Evolutionary conservation across 306 rosid genomes (phyloP).

Genomic region (Cicer bijugum): DNA sequence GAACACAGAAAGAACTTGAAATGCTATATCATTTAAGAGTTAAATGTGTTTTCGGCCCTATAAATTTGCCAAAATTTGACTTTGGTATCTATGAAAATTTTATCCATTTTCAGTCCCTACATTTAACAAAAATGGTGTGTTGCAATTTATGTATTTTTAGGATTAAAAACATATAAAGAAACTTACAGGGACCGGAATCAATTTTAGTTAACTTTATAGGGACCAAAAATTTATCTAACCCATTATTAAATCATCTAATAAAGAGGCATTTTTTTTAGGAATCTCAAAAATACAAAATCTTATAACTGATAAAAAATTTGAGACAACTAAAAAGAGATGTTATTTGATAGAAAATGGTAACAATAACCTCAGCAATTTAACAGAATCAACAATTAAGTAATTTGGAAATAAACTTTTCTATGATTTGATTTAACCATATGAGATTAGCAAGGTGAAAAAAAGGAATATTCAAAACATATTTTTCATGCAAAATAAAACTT

Average conservation of each 20-base stretch:
- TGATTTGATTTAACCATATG: constrained; percentile 10
- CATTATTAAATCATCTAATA: not conserved
- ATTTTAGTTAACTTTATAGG: not conserved
- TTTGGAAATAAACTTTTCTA: constrained; percentile 28
- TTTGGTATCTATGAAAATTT: not conserved
- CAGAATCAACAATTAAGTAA: constrained; percentile 29
- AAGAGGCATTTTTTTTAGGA: constrained; percentile 22
- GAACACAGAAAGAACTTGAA: constrained; percentile 24
- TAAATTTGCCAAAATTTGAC: not conserved
- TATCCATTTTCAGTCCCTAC: not conserved
- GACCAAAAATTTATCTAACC: not conserved
- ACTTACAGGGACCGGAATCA: not conserved
- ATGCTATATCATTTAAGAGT: constrained; percentile 7
- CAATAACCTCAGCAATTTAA: constrained; percentile 9
- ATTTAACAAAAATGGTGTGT: not conserved
- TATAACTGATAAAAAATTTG: constrained; percentile 6
- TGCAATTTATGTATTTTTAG: not conserved
- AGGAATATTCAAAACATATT: not conserved
- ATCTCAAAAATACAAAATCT: not conserved
- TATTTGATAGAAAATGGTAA: constrained; percentile 34
- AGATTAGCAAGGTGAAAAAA: constrained; percentile 26
- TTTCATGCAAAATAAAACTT: constrained; percentile 52
- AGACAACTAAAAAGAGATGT: constrained; percentile 10
- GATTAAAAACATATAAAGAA: not conserved
- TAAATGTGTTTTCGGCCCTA: not conserved